These are phyloP conservation scores for Tolypocladium pustulatum DNA, from an alignment of 2,329 filamentous ascomycete genomes.

Conservation along the genomic window DNA sequence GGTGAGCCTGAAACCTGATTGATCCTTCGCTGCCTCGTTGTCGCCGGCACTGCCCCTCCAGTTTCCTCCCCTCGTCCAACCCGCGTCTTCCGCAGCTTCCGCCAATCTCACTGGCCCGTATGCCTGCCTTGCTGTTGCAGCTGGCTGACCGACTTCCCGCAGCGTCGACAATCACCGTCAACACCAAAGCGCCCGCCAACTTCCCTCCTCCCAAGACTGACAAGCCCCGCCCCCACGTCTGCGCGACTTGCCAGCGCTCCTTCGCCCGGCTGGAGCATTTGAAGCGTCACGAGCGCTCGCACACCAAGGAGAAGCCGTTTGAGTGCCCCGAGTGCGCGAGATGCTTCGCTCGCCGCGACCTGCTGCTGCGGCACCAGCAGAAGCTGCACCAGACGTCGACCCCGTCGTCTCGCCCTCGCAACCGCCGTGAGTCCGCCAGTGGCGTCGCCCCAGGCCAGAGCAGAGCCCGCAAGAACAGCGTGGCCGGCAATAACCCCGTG, in stretches of 20 bases:
- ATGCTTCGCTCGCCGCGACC: conserved; percentile 88
- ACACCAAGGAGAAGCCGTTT: conserved; percentile 98
- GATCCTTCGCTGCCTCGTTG: conserved; percentile 4
- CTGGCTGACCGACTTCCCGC: conserved; percentile 9
- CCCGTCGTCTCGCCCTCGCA: conserved; percentile 75
- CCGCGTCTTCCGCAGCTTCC: not conserved
- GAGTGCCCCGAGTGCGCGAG: conserved; percentile 89
- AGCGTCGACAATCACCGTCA: conserved; percentile 43
- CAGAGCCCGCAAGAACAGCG: conserved; percentile 85
- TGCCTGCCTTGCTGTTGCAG: not conserved
- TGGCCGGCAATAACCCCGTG: conserved; percentile 46
- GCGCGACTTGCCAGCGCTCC: conserved; percentile 79
- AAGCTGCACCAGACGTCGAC: conserved; percentile 93
- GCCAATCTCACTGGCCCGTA: not conserved
- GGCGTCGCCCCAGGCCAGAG: conserved; percentile 56
- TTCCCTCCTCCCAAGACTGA: conserved; percentile 89
- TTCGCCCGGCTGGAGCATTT: conserved; percentile 94
- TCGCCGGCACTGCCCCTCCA: conserved; percentile 22
- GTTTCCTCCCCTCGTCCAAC: conserved; percentile 13
- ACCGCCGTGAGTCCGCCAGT: conserved; percentile 81
- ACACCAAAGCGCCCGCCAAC: conserved; percentile 30
- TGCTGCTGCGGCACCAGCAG: conserved; percentile 91
- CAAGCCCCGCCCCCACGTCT: conserved; percentile 92
- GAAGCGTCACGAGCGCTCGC: conserved; percentile 95
- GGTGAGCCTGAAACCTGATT: conserved; percentile 21